Percentiles rank a stretch among this genome's conserved stretches.
Evolutionary conservation across 257 asterid species (phyloP).

Genomic region (Nyctanthes arbortristis): DNA sequence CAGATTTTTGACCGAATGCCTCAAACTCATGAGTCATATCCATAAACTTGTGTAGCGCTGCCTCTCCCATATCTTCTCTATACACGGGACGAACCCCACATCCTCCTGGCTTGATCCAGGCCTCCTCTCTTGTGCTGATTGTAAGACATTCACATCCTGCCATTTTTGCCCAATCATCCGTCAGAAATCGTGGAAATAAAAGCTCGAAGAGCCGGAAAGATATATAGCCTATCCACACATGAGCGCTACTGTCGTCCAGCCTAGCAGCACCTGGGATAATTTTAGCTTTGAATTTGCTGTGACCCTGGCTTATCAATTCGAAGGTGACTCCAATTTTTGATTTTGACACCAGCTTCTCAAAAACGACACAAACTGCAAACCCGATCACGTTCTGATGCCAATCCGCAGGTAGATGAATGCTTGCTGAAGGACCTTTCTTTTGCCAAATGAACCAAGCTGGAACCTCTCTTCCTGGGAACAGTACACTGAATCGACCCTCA

Average conservation of each 20-base stretch:
- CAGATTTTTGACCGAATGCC: too few relatives aligned
- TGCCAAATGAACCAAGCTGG: slow-evolving; percentile 17
- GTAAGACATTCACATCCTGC: too few relatives aligned
- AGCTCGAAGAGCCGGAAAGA: slow-evolving; percentile 8
- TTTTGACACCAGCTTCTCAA: too few relatives aligned
- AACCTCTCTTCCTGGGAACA: slow-evolving; percentile 9
- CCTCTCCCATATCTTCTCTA: slow-evolving; percentile 12
- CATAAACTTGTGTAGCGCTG: too few relatives aligned
- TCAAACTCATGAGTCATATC: too few relatives aligned
- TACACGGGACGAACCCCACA: slow-evolving; percentile 7
- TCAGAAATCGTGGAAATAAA: slow-evolving; percentile 4
- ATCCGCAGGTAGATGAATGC: too few relatives aligned
- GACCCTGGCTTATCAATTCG: too few relatives aligned
- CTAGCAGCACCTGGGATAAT: slow-evolving; percentile 16
- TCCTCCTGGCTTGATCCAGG: too few relatives aligned
- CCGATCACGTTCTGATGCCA: slow-evolving; percentile 15
- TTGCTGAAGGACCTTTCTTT: slow-evolving; percentile 10
- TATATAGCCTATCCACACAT: slow-evolving; percentile 21
- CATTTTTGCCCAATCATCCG: slow-evolving; percentile 22
- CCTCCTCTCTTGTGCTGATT: too few relatives aligned
- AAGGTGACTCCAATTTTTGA: too few relatives aligned
- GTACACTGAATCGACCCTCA: slow-evolving; percentile 13
- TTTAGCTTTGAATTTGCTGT: not conserved
- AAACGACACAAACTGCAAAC: slow-evolving; percentile 12
- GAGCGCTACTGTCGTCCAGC: slow-evolving; percentile 9